Evolutionary conservation across 1,284 basidiomycete species (phyloP).

Genomic region (Microbotryomycetes sp.): DNA sequence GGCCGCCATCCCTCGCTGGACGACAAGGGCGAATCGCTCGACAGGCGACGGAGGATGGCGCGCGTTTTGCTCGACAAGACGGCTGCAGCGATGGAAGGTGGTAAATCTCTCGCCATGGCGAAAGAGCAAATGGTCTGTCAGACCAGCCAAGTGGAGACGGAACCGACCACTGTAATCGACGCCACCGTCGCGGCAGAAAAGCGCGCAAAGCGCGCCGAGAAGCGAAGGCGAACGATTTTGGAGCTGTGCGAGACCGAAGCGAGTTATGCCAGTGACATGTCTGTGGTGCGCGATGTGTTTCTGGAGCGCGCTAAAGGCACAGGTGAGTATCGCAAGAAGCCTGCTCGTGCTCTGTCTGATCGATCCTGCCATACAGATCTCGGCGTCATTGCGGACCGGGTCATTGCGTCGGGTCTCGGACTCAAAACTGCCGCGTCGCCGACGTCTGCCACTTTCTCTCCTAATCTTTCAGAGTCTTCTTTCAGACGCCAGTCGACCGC

Average conservation of each 20-base stretch:
- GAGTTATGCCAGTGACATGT: conserved; percentile 41
- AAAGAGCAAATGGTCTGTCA: background rate
- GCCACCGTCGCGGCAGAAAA: conserved; percentile 12
- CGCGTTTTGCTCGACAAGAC: conserved; percentile 21
- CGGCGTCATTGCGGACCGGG: conserved; percentile 24
- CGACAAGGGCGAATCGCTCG: conserved; percentile 18
- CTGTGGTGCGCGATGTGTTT: conserved; percentile 42
- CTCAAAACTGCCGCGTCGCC: background rate
- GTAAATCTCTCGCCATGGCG: conserved; percentile 29
- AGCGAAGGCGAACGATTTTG: conserved; percentile 38
- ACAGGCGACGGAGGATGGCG: background rate
- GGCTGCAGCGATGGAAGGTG: conserved; percentile 30
- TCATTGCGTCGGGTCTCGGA: conserved; percentile 28
- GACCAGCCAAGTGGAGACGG: background rate
- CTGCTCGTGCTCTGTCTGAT: background rate
- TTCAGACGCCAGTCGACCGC: background rate
- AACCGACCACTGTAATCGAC: background rate
- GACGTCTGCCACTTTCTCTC: background rate
- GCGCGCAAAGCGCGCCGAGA: conserved; percentile 36
- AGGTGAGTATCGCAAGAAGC: conserved; percentile 31
- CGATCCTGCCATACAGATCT: conserved; percentile 12
- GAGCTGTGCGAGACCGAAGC: conserved; percentile 41
- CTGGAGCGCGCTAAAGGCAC: conserved; percentile 39
- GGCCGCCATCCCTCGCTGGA: background rate
- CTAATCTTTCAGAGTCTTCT: background rate